phyloP scores from a whole-genome alignment of 495 filamentous ascomycete species.

The Chlorociboria aeruginascens region DNA sequence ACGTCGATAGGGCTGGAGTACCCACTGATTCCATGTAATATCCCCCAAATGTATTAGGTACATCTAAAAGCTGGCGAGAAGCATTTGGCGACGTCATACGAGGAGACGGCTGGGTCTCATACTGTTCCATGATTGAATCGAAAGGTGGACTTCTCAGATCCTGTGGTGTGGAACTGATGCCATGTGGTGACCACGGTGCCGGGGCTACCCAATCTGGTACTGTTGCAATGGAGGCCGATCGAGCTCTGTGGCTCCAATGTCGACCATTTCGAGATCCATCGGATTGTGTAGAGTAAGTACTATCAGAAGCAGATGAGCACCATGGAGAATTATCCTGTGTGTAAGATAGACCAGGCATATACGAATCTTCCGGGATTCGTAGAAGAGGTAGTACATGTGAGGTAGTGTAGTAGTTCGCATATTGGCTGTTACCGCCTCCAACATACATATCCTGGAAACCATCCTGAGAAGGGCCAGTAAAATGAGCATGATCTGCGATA shows the following conservation, averaged over 20 bases:
- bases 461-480: slow-evolving; percentile 1
- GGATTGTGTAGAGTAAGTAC: slow-evolving; percentile 37
- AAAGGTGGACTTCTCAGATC: slow-evolving; percentile 5
- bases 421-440: slow-evolving; percentile 1
- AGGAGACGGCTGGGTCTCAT: slow-evolving; percentile 10
- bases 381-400: slow-evolving; percentile 10
- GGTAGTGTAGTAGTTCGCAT: neutral
- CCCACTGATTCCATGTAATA: slow-evolving; percentile 20
- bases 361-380: slow-evolving; percentile 13
- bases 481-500: neutral
- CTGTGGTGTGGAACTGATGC: neutral
- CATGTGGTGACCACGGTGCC: slow-evolving; percentile 1
- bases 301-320: slow-evolving; percentile 39
- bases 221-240: slow-evolving; percentile 10
- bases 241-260: slow-evolving; percentile 4
- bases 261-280: slow-evolving; percentile 18
- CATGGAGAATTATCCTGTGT: slow-evolving; percentile 32
- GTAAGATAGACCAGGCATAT: slow-evolving; percentile 12
- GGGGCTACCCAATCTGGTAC: slow-evolving; percentile 10
- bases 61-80: slow-evolving; percentile 8
- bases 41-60: slow-evolving; percentile 10
- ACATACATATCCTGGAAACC: slow-evolving; percentile 5
- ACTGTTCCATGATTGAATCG: slow-evolving; percentile 11
- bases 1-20: slow-evolving; percentile 18
- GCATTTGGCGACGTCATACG: slow-evolving; percentile 10